Evolutionary conservation across 129 eudicot genomes (phyloP), one percentile per base, ranked within the genome.

Genomic region (Chrysanthemum seticuspe): DNA sequence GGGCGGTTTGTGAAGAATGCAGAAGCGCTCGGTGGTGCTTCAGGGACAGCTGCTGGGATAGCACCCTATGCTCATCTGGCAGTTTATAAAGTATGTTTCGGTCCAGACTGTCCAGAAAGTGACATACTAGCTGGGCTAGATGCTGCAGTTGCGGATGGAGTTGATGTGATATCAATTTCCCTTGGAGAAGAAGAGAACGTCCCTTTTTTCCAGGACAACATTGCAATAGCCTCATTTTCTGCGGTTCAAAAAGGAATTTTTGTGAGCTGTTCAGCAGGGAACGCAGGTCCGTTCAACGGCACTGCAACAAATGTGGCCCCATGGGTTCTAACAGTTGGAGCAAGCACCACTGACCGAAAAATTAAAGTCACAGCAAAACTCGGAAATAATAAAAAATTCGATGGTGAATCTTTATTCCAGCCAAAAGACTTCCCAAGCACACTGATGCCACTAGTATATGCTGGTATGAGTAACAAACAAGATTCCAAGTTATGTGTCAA

Each of bases 281-380:
- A 83, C 29, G 58, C 25, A 3, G 82, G 84, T 21, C 81, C 81
- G 0, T 9, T 18, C 48, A 56, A 65, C 19, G 49, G 62, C 21
- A 58, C 79, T 3, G 68, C 79, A 59, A 10, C 64, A 9, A 83
- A 83, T 18, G 84, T 59, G 23, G 87, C 87, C 19, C 87, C 87
- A 0, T 83, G 87, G 84, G 62, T 83, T 29, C 67, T 83, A 1
- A 83, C 87, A 1, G 87, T 79, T 25, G 87, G 79, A 21, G 87
- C 87, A 1, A 83, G 87, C 74, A 83, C 79, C 10, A 68, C 65
- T 7, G 86, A 82, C 36, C 62, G 86, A 60, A 77, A 72, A 6
- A 50, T 82, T 18, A 23, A 18, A 62, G 80, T 56, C 40, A 62
- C 56, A 1, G 70, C 44, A 8, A 58, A 15, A 55, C 83, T 82